Percentiles rank a stretch among this genome's conserved stretches.
Evolutionary conservation across 192 early-diverging fungal species (phyloP).

Genomic region (Backusella parvicylindrica): DNA sequence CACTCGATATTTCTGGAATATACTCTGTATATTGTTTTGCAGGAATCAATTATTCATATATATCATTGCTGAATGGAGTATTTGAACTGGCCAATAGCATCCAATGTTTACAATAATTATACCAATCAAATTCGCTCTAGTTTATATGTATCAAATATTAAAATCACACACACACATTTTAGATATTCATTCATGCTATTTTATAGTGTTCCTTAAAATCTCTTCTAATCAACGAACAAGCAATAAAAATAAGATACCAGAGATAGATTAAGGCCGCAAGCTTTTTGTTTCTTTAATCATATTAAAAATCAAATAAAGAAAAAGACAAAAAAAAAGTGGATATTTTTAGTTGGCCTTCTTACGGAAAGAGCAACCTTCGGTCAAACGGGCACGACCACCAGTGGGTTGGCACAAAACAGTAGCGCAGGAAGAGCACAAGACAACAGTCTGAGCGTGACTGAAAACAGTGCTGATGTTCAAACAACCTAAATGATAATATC

Average conservation of each 20-base stretch:
- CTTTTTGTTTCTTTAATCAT: constrained; percentile 5
- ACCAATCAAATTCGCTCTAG: background rate
- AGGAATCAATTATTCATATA: background rate
- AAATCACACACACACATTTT: background rate
- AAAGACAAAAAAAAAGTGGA: constrained; percentile 2
- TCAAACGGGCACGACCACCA: constrained; percentile 96
- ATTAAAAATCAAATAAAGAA: background rate
- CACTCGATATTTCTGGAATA: background rate
- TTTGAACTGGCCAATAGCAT: background rate
- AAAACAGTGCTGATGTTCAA: constrained; percentile 98
- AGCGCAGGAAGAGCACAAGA: constrained; percentile 92
- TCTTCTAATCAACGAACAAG: background rate
- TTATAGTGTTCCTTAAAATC: background rate
- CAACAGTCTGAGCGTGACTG: constrained; percentile 98
- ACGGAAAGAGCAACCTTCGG: constrained; percentile 68
- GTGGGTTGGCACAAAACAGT: constrained; percentile 99
- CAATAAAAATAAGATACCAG: background rate
- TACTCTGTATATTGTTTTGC: background rate
- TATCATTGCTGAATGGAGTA: background rate
- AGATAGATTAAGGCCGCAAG: background rate
- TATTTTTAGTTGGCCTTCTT: constrained; percentile 29
- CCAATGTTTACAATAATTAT: background rate
- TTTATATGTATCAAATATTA: background rate
- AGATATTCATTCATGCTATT: background rate
- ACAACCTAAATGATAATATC: constrained; percentile 45